Evolutionary conservation across 352 stramenopile species (phyloP), one percentile per base, ranked within the genome.

Genomic region (Phytophthora vignae): DNA sequence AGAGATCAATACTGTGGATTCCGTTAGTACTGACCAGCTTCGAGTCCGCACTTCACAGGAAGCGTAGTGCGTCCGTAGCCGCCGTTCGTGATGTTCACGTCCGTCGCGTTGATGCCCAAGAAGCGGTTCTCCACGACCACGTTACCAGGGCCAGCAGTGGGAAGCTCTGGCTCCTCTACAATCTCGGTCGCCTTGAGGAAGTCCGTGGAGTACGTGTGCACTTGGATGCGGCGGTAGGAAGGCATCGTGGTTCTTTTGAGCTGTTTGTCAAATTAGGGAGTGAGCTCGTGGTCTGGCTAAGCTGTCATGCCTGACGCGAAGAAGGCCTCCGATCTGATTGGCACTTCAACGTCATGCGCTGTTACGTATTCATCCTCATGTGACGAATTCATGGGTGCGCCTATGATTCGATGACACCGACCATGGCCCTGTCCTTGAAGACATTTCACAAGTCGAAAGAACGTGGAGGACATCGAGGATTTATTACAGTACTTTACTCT

Each of bases 51-150:
- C 36, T 69, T 56, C 14, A 72, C 42, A 12, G 62, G 52, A 9
- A 70, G 55, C 2, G 63, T 71, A 12, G 68, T 61, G 33, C 62
- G 56, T 29, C 68, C 64, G 60, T 68, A 68, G 6, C 42, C 67
- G 19, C 79, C 81, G 65, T 84, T 87, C 25, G 81, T 87, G 55
- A 87, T 66, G 70, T 84, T 87, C 57, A 88, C 71, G 60, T 88
- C 78, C 11, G 81, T 84, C 46, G 76, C 81, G 44, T 88, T 88
- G 67, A 88, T 83, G 9, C 80, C 80, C 44, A 76, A 25, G 50
- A 69, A 76, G 12, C 33, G 63, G 50, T 72, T 76, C 68, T 84
- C 60, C 38, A 88, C 76, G 33, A 88, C 73, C 25, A 85, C 64
- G 27, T 71, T 55, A 12, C 76, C 78, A 3, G 76, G 49, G 0